phyloP scores from a whole-genome alignment of 2,329 filamentous ascomycete species.

The Colletotrichum aenigma region DNA sequence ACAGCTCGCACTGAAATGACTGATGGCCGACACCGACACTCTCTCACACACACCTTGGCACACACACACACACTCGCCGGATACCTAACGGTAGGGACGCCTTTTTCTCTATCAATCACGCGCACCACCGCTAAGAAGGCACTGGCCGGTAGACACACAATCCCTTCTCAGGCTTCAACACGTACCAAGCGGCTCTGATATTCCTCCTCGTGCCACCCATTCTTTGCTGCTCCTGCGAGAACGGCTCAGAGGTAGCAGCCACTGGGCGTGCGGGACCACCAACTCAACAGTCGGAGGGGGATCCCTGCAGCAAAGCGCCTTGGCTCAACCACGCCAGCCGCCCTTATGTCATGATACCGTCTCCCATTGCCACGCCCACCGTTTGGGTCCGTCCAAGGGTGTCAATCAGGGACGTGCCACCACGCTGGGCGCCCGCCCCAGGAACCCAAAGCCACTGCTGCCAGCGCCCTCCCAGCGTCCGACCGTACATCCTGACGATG shows the following conservation, averaged over 20 bases:
- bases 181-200: slow-evolving; percentile 11
- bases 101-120: neutral
- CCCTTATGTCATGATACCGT: slow-evolving; percentile 16
- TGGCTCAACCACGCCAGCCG: neutral
- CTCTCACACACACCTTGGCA: neutral
- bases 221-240: neutral
- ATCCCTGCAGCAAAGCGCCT: slow-evolving; percentile 6
- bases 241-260: neutral
- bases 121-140: neutral
- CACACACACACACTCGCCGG: neutral
- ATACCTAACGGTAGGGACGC: neutral
- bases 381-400: slow-evolving; percentile 11
- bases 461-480: neutral
- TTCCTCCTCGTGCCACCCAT: neutral
- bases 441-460: neutral
- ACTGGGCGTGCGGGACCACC: neutral
- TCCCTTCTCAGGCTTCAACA: neutral
- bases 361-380: slow-evolving; percentile 8
- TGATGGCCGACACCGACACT: neutral
- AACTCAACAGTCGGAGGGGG: neutral
- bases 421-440: neutral
- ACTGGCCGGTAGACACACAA: neutral
- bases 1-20: neutral
- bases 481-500: neutral
- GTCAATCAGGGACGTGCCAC: slow-evolving; percentile 2